Evolutionary conservation across 768 basidiomycete genomes (phyloP), one percentile per base, ranked within the genome.

Genomic region (Russula virescens): DNA sequence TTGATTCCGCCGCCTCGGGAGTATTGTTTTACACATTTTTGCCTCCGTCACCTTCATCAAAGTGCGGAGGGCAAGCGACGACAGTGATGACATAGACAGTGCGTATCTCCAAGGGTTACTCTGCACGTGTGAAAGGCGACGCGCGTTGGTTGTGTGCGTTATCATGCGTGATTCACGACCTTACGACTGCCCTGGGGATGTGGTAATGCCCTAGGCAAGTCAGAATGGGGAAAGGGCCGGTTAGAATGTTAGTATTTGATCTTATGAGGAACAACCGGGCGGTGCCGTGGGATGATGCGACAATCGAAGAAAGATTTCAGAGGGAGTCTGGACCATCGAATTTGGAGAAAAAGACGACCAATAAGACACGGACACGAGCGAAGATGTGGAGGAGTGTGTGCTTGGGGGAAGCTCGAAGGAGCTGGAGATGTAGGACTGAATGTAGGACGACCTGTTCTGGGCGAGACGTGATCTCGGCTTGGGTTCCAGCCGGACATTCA

Each of bases 331-430:
- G n/a, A n/a, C n/a, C n/a, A n/a, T n/a, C n/a, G n/a, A n/a, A n/a
- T n/a, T n/a, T n/a, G n/a, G n/a, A 16, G 5, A 3, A 14, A 21
- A 38, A 9, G 34, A 13, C 9, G 16, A 53, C 52, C 60, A 61
- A 60, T 60, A 18, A 46, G 23, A 26, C 11, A 10, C 16, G 35
- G 60, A 54, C 47, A 55, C 60, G 38, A 46, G 51, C 26, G 31
- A 35, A 10, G 10, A 35, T 9, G 38, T 38, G 38, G 38, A 35
- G 10, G 34, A 35, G 38, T 14, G 38, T 38, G 6, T 38, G 38
- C 13, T 7, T 11, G 38, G 10, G 2, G 38, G 38, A 3, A 49
- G 48, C 38, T 38, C 13, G 16, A 38, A 13, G 40, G 43, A 51
- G 42, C n/a, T 26, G 10, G 34, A 47, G 40, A 56, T 31, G 31